A percentile compares a stretch with the other conserved stretches of the same genome.
These are phyloP conservation scores for Pleurotus cornucopiae DNA, from an alignment of 768 basidiomycete species.

Conservation along the genomic window DNA sequence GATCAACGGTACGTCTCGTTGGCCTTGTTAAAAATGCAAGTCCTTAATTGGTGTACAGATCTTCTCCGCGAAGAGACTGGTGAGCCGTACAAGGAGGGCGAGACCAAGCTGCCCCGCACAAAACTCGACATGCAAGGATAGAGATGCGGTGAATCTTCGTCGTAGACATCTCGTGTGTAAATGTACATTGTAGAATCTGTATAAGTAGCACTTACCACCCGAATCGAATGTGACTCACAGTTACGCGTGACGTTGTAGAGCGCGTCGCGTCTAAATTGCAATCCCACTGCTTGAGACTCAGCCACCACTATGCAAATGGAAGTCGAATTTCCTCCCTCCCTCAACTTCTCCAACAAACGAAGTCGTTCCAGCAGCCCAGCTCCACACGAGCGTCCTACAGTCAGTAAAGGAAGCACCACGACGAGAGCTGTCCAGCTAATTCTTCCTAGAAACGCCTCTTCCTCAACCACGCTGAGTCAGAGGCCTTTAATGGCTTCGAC, in stretches of 20 bases:
- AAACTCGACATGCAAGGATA: slow-evolving; percentile 55
- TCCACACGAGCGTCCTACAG: neutral
- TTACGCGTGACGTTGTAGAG: neutral
- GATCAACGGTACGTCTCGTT: slow-evolving; percentile 52
- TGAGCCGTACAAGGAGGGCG: slow-evolving; percentile 60
- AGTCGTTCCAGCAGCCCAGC: neutral
- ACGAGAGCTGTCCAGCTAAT: neutral
- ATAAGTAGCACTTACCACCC: neutral
- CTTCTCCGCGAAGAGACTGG: slow-evolving; percentile 72
- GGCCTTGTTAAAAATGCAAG: neutral
- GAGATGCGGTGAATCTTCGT: slow-evolving; percentile 9
- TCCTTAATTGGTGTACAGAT: slow-evolving; percentile 19
- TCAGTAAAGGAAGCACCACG: neutral
- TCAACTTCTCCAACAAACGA: neutral
- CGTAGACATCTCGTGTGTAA: neutral
- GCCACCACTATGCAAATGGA: neutral
- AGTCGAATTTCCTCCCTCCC: neutral
- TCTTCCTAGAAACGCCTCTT: slow-evolving; percentile 54
- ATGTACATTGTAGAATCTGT: neutral
- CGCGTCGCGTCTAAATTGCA: neutral
- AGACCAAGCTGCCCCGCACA: slow-evolving; percentile 69
- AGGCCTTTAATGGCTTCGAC: neutral
- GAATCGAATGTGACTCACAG: neutral
- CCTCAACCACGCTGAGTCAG: slow-evolving; percentile 27
- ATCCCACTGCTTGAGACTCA: neutral